Conservation (phyloP, 225 moss, liverwort and hornwort species). For the Physcomitrium patens region DNA sequence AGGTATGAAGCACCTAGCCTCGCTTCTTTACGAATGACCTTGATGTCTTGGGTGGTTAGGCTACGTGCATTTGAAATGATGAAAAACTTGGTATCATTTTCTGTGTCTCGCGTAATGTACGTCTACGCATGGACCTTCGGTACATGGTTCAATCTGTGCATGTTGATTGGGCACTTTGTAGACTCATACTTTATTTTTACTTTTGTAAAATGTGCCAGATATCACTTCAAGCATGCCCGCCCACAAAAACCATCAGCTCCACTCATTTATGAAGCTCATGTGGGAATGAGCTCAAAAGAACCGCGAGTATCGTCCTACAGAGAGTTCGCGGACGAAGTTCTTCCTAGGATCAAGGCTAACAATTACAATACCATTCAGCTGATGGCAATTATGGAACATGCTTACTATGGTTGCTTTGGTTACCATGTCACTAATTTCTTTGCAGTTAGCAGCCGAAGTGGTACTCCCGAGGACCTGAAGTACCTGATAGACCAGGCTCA, state of each 20-base stretch:
- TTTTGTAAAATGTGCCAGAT: conserved; percentile 42
- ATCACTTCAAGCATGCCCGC: conserved; percentile 75
- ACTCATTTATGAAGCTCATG: conserved; percentile 94
- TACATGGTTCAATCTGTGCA: not conserved
- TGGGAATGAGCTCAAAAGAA: conserved; percentile 94
- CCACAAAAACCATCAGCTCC: conserved; percentile 76
- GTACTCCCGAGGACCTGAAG: conserved; percentile 95
- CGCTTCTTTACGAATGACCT: not conserved
- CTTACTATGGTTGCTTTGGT: conserved; percentile 93
- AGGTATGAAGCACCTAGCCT: conserved; percentile 38
- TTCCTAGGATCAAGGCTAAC: conserved; percentile 88
- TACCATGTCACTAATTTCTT: conserved; percentile 97
- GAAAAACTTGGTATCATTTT: not conserved
- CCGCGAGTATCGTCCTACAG: conserved; percentile 81
- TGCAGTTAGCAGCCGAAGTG: conserved; percentile 86
- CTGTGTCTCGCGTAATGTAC: not conserved
- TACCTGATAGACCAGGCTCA: conserved; percentile 93
- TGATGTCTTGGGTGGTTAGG: not conserved
- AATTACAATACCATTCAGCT: conserved; percentile 93
- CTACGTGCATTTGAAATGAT: not conserved
- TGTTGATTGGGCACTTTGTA: not conserved
- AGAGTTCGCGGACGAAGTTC: conserved; percentile 84
- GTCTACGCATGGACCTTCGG: not conserved
- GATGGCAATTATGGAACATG: conserved; percentile 95
- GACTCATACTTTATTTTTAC: not conserved